phyloP scores from a whole-genome alignment of 2,329 filamentous ascomycete species.

The Trichoderma atrobrunneum region DNA sequence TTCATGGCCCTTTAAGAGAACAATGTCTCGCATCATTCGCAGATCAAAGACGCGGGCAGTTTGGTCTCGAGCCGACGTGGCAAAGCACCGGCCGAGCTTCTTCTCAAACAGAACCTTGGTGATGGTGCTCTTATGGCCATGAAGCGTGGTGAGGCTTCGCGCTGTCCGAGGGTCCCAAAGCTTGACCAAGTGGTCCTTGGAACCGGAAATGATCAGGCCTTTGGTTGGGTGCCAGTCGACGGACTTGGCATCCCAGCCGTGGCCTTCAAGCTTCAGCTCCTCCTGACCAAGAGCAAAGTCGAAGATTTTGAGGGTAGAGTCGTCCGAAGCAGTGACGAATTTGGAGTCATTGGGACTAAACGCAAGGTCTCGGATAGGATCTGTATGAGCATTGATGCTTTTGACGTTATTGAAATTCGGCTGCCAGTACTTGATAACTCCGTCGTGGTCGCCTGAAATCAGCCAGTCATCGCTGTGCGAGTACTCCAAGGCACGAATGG shows the following conservation, averaged over 20 bases:
- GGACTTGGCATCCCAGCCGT: slow-evolving; percentile 95
- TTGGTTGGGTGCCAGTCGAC: slow-evolving; percentile 98
- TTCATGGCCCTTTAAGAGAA: slow-evolving; percentile 88
- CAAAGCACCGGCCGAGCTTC: slow-evolving; percentile 77
- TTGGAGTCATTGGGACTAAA: slow-evolving; percentile 94
- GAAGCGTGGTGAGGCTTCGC: slow-evolving; percentile 86
- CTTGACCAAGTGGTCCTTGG: slow-evolving; percentile 96
- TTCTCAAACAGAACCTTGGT: slow-evolving; percentile 90
- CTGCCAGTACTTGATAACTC: slow-evolving; percentile 97
- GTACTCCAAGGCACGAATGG: slow-evolving; percentile 79
- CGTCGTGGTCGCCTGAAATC: slow-evolving; percentile 91
- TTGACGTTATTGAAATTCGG: slow-evolving; percentile 99
- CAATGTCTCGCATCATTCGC: slow-evolving; percentile 97
- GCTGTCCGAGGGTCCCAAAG: slow-evolving; percentile 95
- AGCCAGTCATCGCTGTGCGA: slow-evolving; percentile 97
- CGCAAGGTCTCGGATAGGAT: slow-evolving; percentile 85
- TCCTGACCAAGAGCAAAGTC: slow-evolving; percentile 86
- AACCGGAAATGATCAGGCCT: slow-evolving; percentile 89
- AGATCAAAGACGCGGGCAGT: slow-evolving; percentile 92
- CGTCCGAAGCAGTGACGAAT: slow-evolving; percentile 94
- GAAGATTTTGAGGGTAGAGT: slow-evolving; percentile 90
- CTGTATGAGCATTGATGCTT: slow-evolving; percentile 84
- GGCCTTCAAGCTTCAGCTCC: slow-evolving; percentile 82
- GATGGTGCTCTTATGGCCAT: slow-evolving; percentile 96
- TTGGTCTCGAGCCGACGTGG: slow-evolving; percentile 89